Conservation (phyloP, 768 basidiomycete genomes). For the Tylopilus cervinicoccineus region DNA sequence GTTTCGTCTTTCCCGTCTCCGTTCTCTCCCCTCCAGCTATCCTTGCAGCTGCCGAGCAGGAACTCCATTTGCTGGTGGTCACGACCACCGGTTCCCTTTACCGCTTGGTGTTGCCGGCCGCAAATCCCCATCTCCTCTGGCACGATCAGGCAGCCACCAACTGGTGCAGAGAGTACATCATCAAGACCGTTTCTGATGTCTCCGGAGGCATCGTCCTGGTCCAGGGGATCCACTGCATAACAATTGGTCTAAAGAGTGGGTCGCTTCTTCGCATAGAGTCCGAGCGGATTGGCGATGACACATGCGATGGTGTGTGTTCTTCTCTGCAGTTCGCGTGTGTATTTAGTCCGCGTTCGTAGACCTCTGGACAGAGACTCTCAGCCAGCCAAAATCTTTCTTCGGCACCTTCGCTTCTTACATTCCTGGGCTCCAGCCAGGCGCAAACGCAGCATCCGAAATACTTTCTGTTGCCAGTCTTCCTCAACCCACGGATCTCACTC, state of each 20-base stretch:
- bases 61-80: conserved; percentile 68
- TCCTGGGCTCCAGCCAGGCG: conserved; percentile 45
- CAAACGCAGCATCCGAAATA: conserved; percentile 52
- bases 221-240: conserved; percentile 64
- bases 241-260: conserved; percentile 58
- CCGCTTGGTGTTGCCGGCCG: conserved; percentile 62
- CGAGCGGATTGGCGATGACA: conserved; percentile 51
- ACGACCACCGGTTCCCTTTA: conserved; percentile 69
- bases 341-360: conserved; percentile 39
- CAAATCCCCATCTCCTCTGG: conserved; percentile 54
- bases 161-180: conserved; percentile 65
- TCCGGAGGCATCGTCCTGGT: conserved; percentile 52
- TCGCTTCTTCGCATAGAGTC: conserved; percentile 68
- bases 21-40: conserved; percentile 64
- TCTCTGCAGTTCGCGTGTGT: conserved; percentile 2
- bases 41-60: conserved; percentile 42
- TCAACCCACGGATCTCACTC: conserved; percentile 69
- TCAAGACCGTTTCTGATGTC: conserved; percentile 48
- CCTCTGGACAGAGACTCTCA: conserved; percentile 65
- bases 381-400: conserved; percentile 63
- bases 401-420: conserved; percentile 65
- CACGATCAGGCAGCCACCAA: conserved; percentile 46
- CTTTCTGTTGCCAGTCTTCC: conserved; percentile 70
- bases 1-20: conserved; percentile 72
- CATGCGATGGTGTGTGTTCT: conserved; percentile 50